Base-by-base conservation (phyloP, 2,329 filamentous ascomycete genomes). In the Zymoseptoria tritici region DNA sequence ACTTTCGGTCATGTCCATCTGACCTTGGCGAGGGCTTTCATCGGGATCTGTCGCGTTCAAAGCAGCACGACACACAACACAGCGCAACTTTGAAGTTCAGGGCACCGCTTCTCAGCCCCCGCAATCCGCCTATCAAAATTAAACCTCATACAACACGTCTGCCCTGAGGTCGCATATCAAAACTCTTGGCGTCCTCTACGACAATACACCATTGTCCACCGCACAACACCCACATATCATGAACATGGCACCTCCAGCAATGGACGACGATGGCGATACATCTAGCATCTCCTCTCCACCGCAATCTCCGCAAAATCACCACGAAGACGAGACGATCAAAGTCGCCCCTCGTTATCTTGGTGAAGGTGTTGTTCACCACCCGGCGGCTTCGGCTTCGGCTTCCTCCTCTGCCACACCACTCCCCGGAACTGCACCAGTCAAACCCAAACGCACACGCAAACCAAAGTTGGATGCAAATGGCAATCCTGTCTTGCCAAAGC, bases 381-480 rank as follows among this genome's bases (percentile, higher is more conserved):
- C 64, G 66, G 64, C 66, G 58, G 56, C 62, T 62, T 65, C 67
- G 58, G 70, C 68, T 63, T 24, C 59, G 57, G 49, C 63, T 56
- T 54, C 62, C 53, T 55, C 58, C 60, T 64, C 52, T 58, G 63
- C 60, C 46, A 71, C 67, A 66, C n/a, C 55, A 24, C 51, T 55
- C 2, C 52, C 72, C 58, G 67, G 69, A 64, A 67, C 73, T 62
- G 72, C 76, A 24, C 58, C 65, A 53, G 42, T 62, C 61, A 73
- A 79, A 74, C 68, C 64, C 16, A 73, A 71, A 56, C 51, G 67
- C 36, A 75, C 73, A 21, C 76, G 77, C 31, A 80, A 79, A 67
- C 72, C 72, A 54, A 69, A 70, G 57, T 62, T 72, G 67, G 56
- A 66, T 46, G 52, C 64, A 58, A 74, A 72, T 63, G 78, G 76